Evolutionary conservation across 2,329 filamentous ascomycete species (phyloP).

Genomic region (Paecilomyces formosus): DNA sequence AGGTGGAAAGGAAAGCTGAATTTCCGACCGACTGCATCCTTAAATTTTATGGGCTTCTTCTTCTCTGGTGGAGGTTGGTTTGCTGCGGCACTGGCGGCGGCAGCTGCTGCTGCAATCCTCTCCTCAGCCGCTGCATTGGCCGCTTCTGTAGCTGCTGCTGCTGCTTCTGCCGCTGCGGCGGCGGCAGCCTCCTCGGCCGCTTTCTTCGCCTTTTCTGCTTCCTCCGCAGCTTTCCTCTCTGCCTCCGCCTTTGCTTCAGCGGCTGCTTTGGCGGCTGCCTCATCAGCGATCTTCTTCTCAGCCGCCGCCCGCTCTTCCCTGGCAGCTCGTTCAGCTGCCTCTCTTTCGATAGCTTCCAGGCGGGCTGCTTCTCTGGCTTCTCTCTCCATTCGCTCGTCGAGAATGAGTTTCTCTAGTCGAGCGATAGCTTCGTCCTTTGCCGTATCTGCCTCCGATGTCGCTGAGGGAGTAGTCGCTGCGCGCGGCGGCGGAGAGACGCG

Average conservation of each 20-base stretch:
- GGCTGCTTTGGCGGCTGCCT: slow-evolving; percentile 31
- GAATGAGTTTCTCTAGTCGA: slow-evolving; percentile 54
- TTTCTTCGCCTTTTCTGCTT: slow-evolving; percentile 40
- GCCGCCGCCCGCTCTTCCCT: slow-evolving; percentile 34
- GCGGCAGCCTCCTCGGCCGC: slow-evolving; percentile 37
- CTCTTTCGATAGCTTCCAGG: slow-evolving; percentile 44
- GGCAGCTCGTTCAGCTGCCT: slow-evolving; percentile 35
- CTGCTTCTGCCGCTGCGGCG: slow-evolving; percentile 31
- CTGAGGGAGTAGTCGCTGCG: slow-evolving; percentile 12
- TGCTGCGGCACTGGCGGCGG: slow-evolving; percentile 21
- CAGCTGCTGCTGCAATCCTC: slow-evolving; percentile 1
- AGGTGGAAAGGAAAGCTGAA: slow-evolving; percentile 86
- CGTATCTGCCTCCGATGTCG: slow-evolving; percentile 32
- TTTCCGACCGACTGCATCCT: slow-evolving; percentile 83
- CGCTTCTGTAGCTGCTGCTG: slow-evolving; percentile 18
- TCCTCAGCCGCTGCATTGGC: slow-evolving; percentile 21
- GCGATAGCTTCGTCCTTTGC: slow-evolving; percentile 50
- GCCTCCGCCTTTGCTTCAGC: slow-evolving; percentile 41
- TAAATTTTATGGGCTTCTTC: slow-evolving; percentile 76
- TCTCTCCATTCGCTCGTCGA: slow-evolving; percentile 36
- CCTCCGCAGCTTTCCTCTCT: slow-evolving; percentile 38
- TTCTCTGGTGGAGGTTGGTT: slow-evolving; percentile 43
- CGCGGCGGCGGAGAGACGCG: slow-evolving; percentile 28
- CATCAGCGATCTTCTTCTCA: slow-evolving; percentile 35
- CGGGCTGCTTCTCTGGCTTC: slow-evolving; percentile 32